Conservation (phyloP, 2,329 filamentous ascomycete genomes). For the Cyphellophora europaea region DNA sequence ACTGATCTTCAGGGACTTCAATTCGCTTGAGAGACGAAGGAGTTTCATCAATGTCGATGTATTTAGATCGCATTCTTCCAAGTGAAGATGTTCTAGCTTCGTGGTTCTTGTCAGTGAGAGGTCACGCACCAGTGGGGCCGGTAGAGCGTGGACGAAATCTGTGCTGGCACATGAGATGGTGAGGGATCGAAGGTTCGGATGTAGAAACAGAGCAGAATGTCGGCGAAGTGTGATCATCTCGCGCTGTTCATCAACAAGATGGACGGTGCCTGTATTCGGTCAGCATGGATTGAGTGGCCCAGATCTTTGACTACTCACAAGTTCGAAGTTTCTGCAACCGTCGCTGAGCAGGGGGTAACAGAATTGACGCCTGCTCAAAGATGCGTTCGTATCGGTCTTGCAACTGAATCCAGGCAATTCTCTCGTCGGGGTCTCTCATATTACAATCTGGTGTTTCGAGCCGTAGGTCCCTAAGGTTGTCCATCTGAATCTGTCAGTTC, state of each 20-base stretch:
- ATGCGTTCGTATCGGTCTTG: slow-evolving; percentile 18
- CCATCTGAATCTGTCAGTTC: slow-evolving; percentile 36
- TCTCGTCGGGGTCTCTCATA: slow-evolving; percentile 13
- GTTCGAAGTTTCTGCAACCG: slow-evolving; percentile 12
- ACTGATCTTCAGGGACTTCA: slow-evolving; percentile 19
- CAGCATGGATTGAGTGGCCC: too few relatives aligned
- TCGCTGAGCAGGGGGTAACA: slow-evolving; percentile 11
- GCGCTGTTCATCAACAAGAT: slow-evolving; percentile 17
- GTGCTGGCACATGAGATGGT: slow-evolving; percentile 20
- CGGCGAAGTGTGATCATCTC: slow-evolving; percentile 18
- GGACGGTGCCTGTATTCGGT: slow-evolving; percentile 17
- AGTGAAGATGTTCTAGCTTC: slow-evolving; percentile 15
- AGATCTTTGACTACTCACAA: slow-evolving; percentile 8
- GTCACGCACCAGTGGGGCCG: slow-evolving; percentile 10
- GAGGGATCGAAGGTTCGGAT: slow-evolving; percentile 16
- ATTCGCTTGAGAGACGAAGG: slow-evolving; percentile 14
- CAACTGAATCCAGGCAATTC: slow-evolving; percentile 16
- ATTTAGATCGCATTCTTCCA: slow-evolving; percentile 19
- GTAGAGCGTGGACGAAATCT: slow-evolving; percentile 12
- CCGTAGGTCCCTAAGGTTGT: slow-evolving; percentile 14
- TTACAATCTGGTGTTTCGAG: slow-evolving; percentile 20
- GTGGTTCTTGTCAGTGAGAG: slow-evolving; percentile 12
- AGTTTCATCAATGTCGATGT: slow-evolving; percentile 12
- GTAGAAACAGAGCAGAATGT: slow-evolving; percentile 18
- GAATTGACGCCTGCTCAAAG: slow-evolving; percentile 15